Conservation (phyloP, 208 protist genomes). For the Acanthamoeba castellanii region DNA sequence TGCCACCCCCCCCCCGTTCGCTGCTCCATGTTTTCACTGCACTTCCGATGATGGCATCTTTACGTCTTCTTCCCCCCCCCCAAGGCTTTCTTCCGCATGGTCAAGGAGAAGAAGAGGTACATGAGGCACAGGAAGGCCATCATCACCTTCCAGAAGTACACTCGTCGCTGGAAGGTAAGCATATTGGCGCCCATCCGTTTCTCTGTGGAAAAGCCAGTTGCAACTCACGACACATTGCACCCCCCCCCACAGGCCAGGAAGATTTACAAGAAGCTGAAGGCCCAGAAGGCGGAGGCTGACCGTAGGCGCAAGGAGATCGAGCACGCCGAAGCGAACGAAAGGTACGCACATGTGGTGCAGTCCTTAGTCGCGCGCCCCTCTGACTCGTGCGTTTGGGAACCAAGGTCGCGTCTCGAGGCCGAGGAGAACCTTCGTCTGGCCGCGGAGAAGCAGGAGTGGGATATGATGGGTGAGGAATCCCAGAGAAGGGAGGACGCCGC, state of each 20-base stretch:
- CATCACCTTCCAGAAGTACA: conserved; percentile 50
- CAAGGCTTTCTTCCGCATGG: conserved; percentile 51
- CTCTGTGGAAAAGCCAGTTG: not conserved
- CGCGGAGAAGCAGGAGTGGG: conserved; percentile 61
- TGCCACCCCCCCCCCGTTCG: not conserved
- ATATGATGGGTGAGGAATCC: not conserved
- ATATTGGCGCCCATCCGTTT: not conserved
- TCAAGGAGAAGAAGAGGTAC: conserved; percentile 1
- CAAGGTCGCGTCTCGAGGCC: conserved; percentile 52
- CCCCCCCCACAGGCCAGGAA: conserved; percentile 18
- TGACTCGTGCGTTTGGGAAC: not conserved
- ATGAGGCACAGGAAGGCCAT: not conserved
- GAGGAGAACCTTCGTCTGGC: conserved; percentile 37
- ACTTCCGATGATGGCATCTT: not conserved
- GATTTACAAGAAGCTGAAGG: conserved; percentile 38
- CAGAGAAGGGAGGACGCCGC: not conserved
- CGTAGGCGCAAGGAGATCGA: conserved; percentile 27
- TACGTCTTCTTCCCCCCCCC: no score
- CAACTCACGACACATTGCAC: not conserved
- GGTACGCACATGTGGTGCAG: not conserved
- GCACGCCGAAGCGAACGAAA: not conserved
- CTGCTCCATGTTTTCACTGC: no score
- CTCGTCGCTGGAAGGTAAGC: conserved; percentile 26
- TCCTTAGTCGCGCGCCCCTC: no score
- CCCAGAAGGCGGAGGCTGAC: conserved; percentile 59